Evolutionary conservation across 257 asterid species (phyloP), one percentile per base, ranked within the genome.

Genomic region (Plantago ovata): DNA sequence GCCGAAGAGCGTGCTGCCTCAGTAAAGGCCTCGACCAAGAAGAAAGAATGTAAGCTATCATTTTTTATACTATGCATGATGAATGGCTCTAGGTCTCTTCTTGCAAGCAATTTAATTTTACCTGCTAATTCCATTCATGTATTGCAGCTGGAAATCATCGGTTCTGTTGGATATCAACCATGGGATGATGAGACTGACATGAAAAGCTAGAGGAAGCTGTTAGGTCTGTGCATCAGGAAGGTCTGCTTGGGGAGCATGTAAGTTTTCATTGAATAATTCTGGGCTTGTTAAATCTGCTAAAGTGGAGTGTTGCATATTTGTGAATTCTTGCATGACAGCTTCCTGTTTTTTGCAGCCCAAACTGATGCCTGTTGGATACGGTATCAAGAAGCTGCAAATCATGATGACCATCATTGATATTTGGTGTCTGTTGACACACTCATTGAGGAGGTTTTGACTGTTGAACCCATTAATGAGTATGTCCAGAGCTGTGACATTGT

Each of bases 131-230:
- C 49, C 24, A 9, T 18, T 2, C 11, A 10, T 63, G 49, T 62
- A 7, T 18, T 59, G 43, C 77, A 88, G 96, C 89, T 63, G 95
- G 97, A 58, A 88, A 62, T 77, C 83, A 23, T 77, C 83, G 13
- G 68, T 77, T 10, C 64, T 77, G 9, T 12, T 88, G 86, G 96
- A 88, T 67, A 65, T 89, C 6, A 89, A 64, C 94, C 97, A 58
- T 86, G 97, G 97, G 98, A 93, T 69, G 99, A 93, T 28, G 99
- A 93, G 72, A 93, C 99, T 13, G 97, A 86, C 60, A 93, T 93
- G 98, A 78, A 88, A 78, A 80, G 72, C 97, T 92, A 13, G 98
- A 92, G 67, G 98, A 92, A 75, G 91, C 95, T 18, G 95, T 92
- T 43, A 76, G 88, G 58, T 62, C 80, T 47, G 86, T 91, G 63